phyloP scores from a whole-genome alignment of 2,329 filamentous ascomycete species.

The Paecilomyces sp. region DNA sequence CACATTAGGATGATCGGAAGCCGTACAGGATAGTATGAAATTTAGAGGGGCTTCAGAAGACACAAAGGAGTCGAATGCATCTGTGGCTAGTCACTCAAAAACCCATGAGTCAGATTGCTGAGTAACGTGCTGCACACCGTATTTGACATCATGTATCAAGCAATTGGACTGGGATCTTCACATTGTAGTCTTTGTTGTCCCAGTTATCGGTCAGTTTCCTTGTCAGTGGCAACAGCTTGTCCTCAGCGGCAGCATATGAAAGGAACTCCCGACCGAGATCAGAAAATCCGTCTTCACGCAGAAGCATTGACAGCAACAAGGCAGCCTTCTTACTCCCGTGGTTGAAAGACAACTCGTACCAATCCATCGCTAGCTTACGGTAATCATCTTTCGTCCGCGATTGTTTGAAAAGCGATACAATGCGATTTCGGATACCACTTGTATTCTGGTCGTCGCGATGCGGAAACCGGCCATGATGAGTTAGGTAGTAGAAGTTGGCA shows the following conservation, averaged over 20 bases:
- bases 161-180: slow-evolving; percentile 10
- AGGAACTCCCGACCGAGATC: slow-evolving; percentile 11
- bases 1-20: not conserved
- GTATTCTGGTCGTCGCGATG: slow-evolving; percentile 13
- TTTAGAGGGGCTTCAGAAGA: not conserved
- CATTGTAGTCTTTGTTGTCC: slow-evolving; percentile 12
- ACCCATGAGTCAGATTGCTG: not conserved
- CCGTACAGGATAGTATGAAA: not conserved
- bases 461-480: slow-evolving; percentile 15
- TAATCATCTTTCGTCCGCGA: slow-evolving; percentile 16
- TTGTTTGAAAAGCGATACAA: slow-evolving; percentile 10
- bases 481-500: slow-evolving; percentile 30
- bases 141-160: slow-evolving; percentile 12
- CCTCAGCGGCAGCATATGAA: slow-evolving; percentile 6
- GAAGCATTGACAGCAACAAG: slow-evolving; percentile 21
- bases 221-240: slow-evolving; percentile 5
- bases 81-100: not conserved
- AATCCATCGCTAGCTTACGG: slow-evolving; percentile 22
- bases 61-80: not conserved
- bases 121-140: not conserved
- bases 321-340: slow-evolving; percentile 14
- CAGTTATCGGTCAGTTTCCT: slow-evolving; percentile 13
- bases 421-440: not conserved
- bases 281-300: slow-evolving; percentile 16
- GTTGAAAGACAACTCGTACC: slow-evolving; percentile 23